Conservation (phyloP, 208 protist genomes). For the Balamuthia mandrillaris region DNA sequence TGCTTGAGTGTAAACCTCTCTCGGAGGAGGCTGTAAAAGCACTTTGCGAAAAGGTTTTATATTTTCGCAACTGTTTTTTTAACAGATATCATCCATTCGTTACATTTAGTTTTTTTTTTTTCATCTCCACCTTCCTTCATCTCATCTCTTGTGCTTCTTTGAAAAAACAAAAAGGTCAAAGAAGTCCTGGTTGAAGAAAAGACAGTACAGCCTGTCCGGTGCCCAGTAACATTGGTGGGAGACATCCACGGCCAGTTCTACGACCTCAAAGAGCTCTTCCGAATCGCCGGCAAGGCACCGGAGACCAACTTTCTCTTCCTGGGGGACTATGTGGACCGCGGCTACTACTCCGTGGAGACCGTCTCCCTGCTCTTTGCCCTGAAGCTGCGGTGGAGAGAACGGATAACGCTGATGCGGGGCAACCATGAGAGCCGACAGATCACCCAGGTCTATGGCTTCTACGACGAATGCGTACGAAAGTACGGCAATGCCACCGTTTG, state of each 20-base stretch:
- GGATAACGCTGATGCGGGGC: slow-evolving; percentile 69
- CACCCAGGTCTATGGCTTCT: slow-evolving; percentile 92
- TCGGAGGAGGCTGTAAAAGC: slow-evolving; percentile 57
- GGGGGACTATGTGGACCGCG: slow-evolving; percentile 96
- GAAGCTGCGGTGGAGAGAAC: slow-evolving; percentile 78
- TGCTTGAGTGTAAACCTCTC: slow-evolving; percentile 63
- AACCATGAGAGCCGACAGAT: slow-evolving; percentile 83
- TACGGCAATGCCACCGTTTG: slow-evolving; percentile 99
- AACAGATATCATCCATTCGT: too few relatives aligned
- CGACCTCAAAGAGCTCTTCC: slow-evolving; percentile 96
- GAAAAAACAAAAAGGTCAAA: too few relatives aligned
- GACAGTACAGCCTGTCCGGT: slow-evolving; percentile 83
- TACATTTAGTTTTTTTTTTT: too few relatives aligned
- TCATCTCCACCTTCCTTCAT: too few relatives aligned
- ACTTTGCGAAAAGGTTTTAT: slow-evolving; percentile 23
- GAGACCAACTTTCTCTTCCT: slow-evolving; percentile 95
- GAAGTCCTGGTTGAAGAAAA: slow-evolving; percentile 85
- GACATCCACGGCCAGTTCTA: slow-evolving; percentile 99
- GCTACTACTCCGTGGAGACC: slow-evolving; percentile 91
- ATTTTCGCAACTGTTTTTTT: too few relatives aligned
- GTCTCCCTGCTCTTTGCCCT: slow-evolving; percentile 90
- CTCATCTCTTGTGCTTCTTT: too few relatives aligned
- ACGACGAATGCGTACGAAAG: slow-evolving; percentile 98
- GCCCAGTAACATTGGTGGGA: slow-evolving; percentile 88
- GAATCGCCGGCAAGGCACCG: slow-evolving; percentile 76